A percentile compares a stretch with the other conserved stretches of the same genome.
Conservation (phyloP, 768 basidiomycete genomes). For the Pilatotrama ljubarskyi region DNA sequence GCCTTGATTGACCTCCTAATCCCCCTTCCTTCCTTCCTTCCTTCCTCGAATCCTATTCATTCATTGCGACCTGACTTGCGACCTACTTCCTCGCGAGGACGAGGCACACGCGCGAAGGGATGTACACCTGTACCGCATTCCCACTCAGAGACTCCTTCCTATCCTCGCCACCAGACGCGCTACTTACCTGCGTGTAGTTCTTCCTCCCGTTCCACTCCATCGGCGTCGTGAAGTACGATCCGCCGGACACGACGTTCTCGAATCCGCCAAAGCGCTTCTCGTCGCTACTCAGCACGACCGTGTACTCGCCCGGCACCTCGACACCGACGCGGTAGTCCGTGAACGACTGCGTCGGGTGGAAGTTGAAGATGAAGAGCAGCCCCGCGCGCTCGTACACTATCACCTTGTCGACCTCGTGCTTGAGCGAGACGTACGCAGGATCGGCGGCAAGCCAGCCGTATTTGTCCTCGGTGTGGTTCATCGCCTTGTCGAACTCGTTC, state of each 20-base stretch:
- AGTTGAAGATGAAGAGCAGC: slow-evolving; percentile 95
- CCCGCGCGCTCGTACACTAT: slow-evolving; percentile 93
- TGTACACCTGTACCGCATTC: slow-evolving; percentile 54
- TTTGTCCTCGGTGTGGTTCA: slow-evolving; percentile 83
- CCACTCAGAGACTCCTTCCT: neutral
- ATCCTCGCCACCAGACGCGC: neutral
- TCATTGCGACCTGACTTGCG: neutral
- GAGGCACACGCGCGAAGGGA: slow-evolving; percentile 65
- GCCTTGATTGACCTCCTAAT: too few relatives aligned
- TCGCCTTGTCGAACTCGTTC: slow-evolving; percentile 89
- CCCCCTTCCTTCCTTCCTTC: neutral
- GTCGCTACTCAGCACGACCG: slow-evolving; percentile 78
- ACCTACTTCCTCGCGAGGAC: slow-evolving; percentile 53
- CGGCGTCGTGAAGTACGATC: slow-evolving; percentile 76
- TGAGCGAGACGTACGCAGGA: slow-evolving; percentile 91
- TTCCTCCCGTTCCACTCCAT: slow-evolving; percentile 91
- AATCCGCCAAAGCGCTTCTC: slow-evolving; percentile 90
- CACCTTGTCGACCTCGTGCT: slow-evolving; percentile 91
- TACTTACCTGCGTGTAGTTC: slow-evolving; percentile 81
- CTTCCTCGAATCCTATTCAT: neutral
- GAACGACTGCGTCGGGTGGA: slow-evolving; percentile 89
- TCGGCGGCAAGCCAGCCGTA: slow-evolving; percentile 84
- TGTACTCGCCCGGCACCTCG: slow-evolving; percentile 82
- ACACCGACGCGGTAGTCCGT: slow-evolving; percentile 94
- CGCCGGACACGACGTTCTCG: slow-evolving; percentile 66